These are phyloP conservation scores for Lophiotrema nucula DNA, from an alignment of 495 filamentous ascomycete genomes.

Conservation along the genomic window DNA sequence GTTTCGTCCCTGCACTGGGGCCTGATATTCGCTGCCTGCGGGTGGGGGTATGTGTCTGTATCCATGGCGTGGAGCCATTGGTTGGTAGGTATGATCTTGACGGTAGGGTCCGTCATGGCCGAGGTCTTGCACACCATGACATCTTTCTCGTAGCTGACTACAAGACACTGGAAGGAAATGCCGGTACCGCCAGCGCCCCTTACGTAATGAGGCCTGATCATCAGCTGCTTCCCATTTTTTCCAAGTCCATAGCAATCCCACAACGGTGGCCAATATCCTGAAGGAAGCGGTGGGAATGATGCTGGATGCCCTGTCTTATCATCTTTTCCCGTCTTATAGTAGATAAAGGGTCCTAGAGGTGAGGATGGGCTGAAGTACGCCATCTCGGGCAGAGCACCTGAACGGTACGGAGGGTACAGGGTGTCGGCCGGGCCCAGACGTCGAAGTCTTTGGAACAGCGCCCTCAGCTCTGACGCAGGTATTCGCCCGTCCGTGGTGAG, in stretches of 20 bases:
- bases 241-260: background rate
- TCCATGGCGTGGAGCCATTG: constrained; percentile 20
- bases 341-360: constrained; percentile 4
- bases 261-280: background rate
- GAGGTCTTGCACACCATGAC: constrained; percentile 10
- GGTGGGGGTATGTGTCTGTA: constrained; percentile 14
- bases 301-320: constrained; percentile 11
- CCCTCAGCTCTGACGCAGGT: constrained; percentile 15
- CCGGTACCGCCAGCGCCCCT: background rate
- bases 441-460: constrained; percentile 19
- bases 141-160: constrained; percentile 21
- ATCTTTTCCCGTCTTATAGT: constrained; percentile 14
- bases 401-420: constrained; percentile 6
- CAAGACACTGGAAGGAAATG: constrained; percentile 4
- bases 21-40: constrained; percentile 13
- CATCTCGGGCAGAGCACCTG: constrained; percentile 17
- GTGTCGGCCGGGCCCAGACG: constrained; percentile 10
- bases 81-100: constrained; percentile 15
- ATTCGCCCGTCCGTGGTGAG: constrained; percentile 18
- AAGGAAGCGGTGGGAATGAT: constrained; percentile 7
- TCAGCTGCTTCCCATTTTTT: constrained; percentile 11
- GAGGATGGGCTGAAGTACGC: constrained; percentile 19
- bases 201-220: constrained; percentile 12
- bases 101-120: constrained; percentile 8
- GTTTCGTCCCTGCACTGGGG: constrained; percentile 12